Conservation (phyloP, 345 rosid species). For the Populus tremula region DNA sequence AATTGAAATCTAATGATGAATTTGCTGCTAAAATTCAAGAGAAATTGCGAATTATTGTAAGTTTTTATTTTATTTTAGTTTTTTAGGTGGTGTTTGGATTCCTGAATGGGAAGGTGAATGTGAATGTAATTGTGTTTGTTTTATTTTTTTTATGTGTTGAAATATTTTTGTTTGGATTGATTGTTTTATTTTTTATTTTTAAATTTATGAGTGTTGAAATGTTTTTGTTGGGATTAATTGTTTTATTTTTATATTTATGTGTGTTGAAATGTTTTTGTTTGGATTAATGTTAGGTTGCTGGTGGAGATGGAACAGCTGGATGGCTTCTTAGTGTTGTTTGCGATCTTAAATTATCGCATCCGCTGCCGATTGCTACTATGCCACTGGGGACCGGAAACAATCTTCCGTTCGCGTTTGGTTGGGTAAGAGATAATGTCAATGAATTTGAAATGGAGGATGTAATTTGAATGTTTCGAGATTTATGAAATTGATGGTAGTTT, state of each 20-base stretch:
- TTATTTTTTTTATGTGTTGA: not conserved
- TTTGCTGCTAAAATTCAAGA: conserved; percentile 48
- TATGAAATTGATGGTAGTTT: not conserved
- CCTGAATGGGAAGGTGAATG: too few species aligned
- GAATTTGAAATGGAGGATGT: too few species aligned
- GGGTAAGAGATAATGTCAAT: conserved; percentile 46
- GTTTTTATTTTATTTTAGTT: conserved; percentile 6
- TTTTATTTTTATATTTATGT: not conserved
- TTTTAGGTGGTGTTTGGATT: not conserved
- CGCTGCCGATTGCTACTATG: conserved; percentile 88
- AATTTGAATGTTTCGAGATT: too few species aligned
- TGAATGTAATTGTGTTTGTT: too few species aligned
- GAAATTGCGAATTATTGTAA: conserved; percentile 65
- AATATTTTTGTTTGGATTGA: not conserved
- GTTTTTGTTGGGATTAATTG: not conserved
- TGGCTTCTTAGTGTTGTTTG: conserved; percentile 97
- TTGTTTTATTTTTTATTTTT: not conserved
- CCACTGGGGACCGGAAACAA: conserved; percentile 99
- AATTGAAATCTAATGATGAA: conserved; percentile 44
- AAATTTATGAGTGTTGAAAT: too few species aligned
- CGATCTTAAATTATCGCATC: conserved; percentile 76
- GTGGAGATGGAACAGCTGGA: conserved; percentile 98
- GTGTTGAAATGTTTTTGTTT: not conserved
- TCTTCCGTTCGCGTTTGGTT: conserved; percentile 91
- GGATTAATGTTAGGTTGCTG: conserved; percentile 59